Conservation (phyloP, 73 alveolate genomes). For the Paramecium sexaurelia region DNA sequence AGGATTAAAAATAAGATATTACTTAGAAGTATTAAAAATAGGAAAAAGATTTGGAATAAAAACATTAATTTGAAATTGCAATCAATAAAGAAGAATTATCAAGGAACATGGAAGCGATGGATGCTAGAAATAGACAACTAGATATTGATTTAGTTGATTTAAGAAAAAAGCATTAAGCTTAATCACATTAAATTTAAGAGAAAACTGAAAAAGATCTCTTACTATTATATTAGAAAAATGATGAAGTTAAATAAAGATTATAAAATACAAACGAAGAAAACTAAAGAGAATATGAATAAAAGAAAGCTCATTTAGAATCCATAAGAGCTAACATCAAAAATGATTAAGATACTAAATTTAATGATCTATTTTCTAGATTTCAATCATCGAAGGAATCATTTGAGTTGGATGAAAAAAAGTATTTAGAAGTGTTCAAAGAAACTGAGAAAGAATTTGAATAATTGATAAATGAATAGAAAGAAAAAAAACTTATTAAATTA, state of each 20-base stretch:
- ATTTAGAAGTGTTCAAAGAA: background rate
- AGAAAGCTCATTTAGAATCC: background rate
- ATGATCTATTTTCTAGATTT: conserved; percentile 17
- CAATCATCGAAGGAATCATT: conserved; percentile 27
- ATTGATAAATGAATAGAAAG: conserved; percentile 11
- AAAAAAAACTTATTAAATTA: conserved; percentile 4
- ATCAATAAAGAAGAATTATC: conserved; percentile 7
- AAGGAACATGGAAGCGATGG: background rate
- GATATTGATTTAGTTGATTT: background rate
- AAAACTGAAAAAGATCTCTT: conserved; percentile 19
- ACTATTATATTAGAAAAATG: conserved; percentile 20
- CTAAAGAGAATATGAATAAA: background rate
- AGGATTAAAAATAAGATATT: conserved; percentile 62
- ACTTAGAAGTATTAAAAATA: conserved; percentile 15
- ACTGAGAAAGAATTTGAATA: conserved; percentile 59
- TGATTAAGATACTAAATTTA: conserved; percentile 30
- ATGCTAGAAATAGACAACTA: background rate
- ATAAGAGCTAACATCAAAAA: background rate
- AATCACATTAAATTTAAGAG: background rate
- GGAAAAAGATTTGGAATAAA: background rate
- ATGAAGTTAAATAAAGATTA: background rate
- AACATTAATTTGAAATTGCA: background rate
- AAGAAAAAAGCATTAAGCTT: background rate
- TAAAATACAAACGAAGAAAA: background rate
- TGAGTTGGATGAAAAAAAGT: conserved; percentile 32